phyloP scores from a whole-genome alignment of 1,284 basidiomycete genomes.

The Butyriboletus appendiculatus region DNA sequence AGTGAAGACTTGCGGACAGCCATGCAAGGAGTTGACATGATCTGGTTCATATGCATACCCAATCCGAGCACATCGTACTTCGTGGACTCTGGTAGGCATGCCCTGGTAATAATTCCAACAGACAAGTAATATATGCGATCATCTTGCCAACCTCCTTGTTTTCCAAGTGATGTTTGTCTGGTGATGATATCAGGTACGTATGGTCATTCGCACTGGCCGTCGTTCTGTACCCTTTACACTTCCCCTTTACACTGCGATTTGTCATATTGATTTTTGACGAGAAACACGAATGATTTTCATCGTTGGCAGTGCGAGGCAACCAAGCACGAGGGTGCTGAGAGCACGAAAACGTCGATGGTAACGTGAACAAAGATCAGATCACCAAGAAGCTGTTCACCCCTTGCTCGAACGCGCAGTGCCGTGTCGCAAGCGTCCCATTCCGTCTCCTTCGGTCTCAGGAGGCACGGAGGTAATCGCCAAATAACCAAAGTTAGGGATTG shows the following conservation, averaged over 20 bases:
- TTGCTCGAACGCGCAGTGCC: neutral
- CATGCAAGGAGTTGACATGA: neutral
- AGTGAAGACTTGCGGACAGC: neutral
- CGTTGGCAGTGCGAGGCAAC: neutral
- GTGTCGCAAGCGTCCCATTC: neutral
- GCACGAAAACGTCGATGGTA: neutral
- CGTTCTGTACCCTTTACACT: too few relatives aligned
- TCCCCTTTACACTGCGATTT: neutral
- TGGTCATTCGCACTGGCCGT: neutral
- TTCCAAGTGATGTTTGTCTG: neutral
- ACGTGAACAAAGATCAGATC: constrained; percentile 1
- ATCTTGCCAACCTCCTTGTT: neutral
- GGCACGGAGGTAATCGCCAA: neutral
- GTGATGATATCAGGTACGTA: neutral
- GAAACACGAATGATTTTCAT: neutral
- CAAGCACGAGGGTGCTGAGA: neutral
- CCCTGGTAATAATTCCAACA: neutral
- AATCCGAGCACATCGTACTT: neutral
- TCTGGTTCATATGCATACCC: neutral
- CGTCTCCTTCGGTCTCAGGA: neutral
- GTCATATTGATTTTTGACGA: neutral
- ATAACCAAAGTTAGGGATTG: neutral
- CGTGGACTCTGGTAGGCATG: neutral
- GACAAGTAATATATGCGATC: neutral
- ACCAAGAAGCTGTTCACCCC: constrained; percentile 12